A percentile compares a stretch with the other conserved stretches of the same genome.
Conservation (phyloP, 169 alveolate genomes). For the Perkinsus olseni region DNA sequence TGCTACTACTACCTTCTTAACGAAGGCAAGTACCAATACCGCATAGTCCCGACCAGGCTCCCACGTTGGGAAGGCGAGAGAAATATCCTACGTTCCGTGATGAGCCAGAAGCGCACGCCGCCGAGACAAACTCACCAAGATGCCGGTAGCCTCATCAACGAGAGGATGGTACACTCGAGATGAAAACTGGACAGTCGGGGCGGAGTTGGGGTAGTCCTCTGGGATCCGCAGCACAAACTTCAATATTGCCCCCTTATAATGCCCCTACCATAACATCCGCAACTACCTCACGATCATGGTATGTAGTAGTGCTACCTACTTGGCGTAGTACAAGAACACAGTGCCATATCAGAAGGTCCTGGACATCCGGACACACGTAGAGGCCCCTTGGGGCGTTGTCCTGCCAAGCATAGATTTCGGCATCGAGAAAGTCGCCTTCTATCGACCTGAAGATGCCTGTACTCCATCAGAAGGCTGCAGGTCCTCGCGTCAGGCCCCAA, state of each 20-base stretch:
- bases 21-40: neutral
- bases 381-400: neutral
- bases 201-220: neutral
- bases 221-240: neutral
- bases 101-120: neutral
- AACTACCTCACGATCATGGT: neutral
- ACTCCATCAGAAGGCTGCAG: neutral
- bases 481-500: neutral
- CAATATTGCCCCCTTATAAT: neutral
- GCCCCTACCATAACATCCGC: neutral
- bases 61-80: neutral
- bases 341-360: neutral
- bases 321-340: neutral
- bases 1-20: neutral
- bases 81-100: neutral
- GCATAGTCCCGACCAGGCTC: neutral
- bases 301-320: neutral
- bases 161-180: neutral
- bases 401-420: neutral
- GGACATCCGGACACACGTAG: neutral
- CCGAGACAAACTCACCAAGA: neutral
- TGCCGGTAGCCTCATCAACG: neutral
- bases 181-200: neutral
- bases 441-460: neutral
- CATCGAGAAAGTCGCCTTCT: neutral